These are phyloP conservation scores for Trypanosoma rangeli DNA, from an alignment of 208 protist genomes.

Conservation along the genomic window DNA sequence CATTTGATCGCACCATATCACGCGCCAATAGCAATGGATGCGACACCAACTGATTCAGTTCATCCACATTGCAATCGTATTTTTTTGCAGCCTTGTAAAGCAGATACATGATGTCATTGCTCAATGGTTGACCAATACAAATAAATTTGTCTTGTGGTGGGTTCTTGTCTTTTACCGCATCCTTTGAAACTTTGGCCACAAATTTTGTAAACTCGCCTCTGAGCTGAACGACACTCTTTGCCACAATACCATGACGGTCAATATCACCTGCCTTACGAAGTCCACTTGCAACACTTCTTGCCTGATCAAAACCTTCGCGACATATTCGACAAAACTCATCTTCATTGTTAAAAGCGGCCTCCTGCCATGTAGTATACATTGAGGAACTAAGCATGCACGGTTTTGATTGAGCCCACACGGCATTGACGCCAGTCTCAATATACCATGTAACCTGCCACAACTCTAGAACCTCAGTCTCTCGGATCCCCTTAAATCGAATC, in stretches of 20 bases:
- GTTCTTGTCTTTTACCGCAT: constrained; percentile 33
- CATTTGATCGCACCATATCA: constrained; percentile 34
- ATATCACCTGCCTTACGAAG: constrained; percentile 41
- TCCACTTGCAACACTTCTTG: constrained; percentile 46
- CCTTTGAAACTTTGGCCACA: constrained; percentile 54
- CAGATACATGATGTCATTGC: constrained; percentile 48
- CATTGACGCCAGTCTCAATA: constrained; percentile 22
- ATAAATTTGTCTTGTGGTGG: constrained; percentile 29
- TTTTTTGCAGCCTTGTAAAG: constrained; percentile 26
- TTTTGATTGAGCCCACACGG: background rate
- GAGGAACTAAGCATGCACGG: constrained; percentile 32
- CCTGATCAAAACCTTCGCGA: constrained; percentile 53
- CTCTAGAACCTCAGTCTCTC: constrained; percentile 30
- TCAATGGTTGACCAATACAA: constrained; percentile 20
- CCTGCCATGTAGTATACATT: constrained; percentile 45
- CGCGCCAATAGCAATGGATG: constrained; percentile 44
- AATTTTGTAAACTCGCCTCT: constrained; percentile 48
- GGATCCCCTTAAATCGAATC: constrained; percentile 26
- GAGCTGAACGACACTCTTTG: constrained; percentile 40
- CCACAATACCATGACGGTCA: constrained; percentile 43
- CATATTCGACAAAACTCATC: constrained; percentile 52
- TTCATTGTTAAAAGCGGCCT: constrained; percentile 54
- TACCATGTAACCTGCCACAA: constrained; percentile 53
- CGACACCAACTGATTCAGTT: constrained; percentile 49
- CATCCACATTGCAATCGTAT: constrained; percentile 30